These are phyloP conservation scores for Uncinocarpus reesii DNA, from an alignment of 2,329 filamentous ascomycete species.

Conservation along the genomic window DNA sequence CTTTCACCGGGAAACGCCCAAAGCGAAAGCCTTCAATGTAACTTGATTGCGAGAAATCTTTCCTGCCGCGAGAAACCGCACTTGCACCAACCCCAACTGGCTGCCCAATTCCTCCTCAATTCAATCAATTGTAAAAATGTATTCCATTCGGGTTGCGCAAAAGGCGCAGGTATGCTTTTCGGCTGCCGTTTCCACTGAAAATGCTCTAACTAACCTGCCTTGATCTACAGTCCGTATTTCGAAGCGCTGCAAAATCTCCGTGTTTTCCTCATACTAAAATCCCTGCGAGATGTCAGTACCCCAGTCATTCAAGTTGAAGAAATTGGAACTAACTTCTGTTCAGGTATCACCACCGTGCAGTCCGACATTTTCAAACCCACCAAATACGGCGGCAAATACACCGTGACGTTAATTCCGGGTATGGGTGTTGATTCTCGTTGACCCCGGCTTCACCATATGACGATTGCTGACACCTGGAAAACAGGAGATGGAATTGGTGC, in stretches of 20 bases:
- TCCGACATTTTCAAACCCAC: slow-evolving; percentile 98
- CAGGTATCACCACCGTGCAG: slow-evolving; percentile 67
- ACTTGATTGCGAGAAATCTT: slow-evolving; percentile 12
- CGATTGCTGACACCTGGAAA: not conserved
- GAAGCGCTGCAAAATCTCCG: slow-evolving; percentile 41
- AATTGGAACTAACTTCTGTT: not conserved
- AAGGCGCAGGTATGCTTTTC: slow-evolving; percentile 32
- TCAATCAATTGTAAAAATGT: slow-evolving; percentile 26
- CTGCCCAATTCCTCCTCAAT: not conserved
- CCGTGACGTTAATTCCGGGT: slow-evolving; percentile 94
- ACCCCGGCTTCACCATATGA: not conserved
- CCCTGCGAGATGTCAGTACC: slow-evolving; percentile 45
- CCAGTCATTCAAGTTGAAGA: not conserved
- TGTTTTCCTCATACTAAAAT: slow-evolving; percentile 42
- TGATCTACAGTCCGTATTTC: slow-evolving; percentile 45
- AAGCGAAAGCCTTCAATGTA: not conserved
- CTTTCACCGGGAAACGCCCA: not conserved
- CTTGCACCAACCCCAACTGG: not conserved
- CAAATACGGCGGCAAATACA: slow-evolving; percentile 99
- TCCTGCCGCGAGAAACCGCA: slow-evolving; percentile 9
- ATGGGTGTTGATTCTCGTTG: slow-evolving; percentile 26
- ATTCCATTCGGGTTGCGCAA: slow-evolving; percentile 33
- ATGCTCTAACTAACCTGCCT: slow-evolving; percentile 33
- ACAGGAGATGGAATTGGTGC: slow-evolving; percentile 87
- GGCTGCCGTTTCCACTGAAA: slow-evolving; percentile 2